Conservation (phyloP, 2,329 filamentous ascomycete species). For the Didymellaceae sp. region DNA sequence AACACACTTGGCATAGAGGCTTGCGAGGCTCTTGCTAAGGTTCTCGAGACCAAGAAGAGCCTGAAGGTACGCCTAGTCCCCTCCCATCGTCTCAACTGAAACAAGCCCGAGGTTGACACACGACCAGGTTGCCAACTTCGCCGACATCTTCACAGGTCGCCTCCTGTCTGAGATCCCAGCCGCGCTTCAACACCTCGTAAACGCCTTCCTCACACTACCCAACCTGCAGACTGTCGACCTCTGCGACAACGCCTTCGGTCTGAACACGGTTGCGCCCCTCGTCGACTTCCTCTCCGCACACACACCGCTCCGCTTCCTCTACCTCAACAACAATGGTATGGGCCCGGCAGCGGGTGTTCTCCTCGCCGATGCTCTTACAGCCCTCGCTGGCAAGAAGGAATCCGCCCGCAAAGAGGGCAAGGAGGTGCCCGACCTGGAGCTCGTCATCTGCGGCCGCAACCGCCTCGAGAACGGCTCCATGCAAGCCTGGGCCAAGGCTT, state of each 20-base stretch:
- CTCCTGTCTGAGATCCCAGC: conserved; percentile 92
- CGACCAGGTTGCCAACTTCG: conserved; percentile 77
- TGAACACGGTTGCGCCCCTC: conserved; percentile 91
- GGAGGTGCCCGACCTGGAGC: conserved; percentile 83
- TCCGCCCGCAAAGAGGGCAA: conserved; percentile 74
- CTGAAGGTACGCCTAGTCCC: conserved; percentile 64
- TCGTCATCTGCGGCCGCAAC: conserved; percentile 96
- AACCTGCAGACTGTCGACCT: conserved; percentile 91
- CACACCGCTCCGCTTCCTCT: conserved; percentile 88
- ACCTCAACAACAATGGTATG: conserved; percentile 97
- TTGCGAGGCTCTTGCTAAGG: conserved; percentile 81
- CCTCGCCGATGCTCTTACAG: conserved; percentile 84
- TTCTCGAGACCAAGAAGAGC: conserved; percentile 82
- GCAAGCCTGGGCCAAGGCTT: conserved; percentile 90
- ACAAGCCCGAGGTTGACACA: conserved; percentile 21
- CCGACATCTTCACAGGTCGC: conserved; percentile 96
- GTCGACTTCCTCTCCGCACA: conserved; percentile 90
- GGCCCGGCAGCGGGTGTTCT: conserved; percentile 89
- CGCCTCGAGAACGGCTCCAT: conserved; percentile 95
- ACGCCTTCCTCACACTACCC: conserved; percentile 82
- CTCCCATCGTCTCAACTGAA: background rate
- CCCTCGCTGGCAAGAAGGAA: conserved; percentile 83
- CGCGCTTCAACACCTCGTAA: conserved; percentile 84
- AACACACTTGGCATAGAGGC: conserved; percentile 94
- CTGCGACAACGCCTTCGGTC: conserved; percentile 96